Conservation (phyloP, 306 rosid genomes). For the Dalbergia cochinchinensis region DNA sequence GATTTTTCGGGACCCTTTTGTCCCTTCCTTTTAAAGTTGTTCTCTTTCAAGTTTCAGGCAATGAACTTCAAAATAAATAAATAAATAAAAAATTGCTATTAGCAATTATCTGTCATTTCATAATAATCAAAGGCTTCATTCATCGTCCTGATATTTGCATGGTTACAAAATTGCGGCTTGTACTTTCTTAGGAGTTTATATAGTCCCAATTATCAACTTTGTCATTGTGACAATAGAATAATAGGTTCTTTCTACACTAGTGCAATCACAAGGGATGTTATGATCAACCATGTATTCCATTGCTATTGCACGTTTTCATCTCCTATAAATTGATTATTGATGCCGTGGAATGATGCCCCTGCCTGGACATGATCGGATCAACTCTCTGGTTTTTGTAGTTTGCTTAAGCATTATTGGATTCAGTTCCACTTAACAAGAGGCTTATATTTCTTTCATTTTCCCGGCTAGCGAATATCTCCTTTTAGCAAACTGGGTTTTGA, state of each 20-base stretch:
- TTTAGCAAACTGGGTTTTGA: conserved; percentile 44
- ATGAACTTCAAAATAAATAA: background rate
- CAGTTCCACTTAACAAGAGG: background rate
- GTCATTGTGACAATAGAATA: background rate
- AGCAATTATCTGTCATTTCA: conserved; percentile 22
- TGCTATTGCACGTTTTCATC: background rate
- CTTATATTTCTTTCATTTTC: conserved; percentile 34
- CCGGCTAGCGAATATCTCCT: conserved; percentile 15
- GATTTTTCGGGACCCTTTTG: background rate
- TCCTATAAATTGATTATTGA: conserved; percentile 11
- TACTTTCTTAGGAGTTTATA: conserved; percentile 19
- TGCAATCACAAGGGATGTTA: background rate
- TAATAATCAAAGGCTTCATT: background rate
- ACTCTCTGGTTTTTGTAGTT: conserved; percentile 29
- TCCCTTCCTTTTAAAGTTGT: background rate
- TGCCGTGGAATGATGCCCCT: conserved; percentile 4
- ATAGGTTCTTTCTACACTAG: background rate
- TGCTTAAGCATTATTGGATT: background rate
- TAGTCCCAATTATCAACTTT: background rate
- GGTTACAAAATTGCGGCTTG: background rate
- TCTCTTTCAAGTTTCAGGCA: background rate
- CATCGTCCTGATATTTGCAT: background rate
- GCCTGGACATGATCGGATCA: conserved; percentile 1
- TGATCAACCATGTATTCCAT: background rate
- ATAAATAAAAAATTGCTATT: background rate